Base-by-base conservation (phyloP, 176 grass and related monocot genomes). In the Saccharum officinarum region DNA sequence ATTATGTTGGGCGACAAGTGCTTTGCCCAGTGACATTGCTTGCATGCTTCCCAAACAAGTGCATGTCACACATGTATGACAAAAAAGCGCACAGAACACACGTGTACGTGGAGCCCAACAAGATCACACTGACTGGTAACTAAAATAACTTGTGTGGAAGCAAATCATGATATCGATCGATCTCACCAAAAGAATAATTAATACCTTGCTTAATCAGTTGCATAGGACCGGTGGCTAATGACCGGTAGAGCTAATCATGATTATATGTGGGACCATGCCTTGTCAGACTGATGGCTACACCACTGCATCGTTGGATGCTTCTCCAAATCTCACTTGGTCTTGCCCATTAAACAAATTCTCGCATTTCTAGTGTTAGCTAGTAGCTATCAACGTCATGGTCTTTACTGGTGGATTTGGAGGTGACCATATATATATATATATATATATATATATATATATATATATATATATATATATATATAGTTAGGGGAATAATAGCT, bases 371-470 rank as follows among this genome's bases (percentile, higher is more conserved):
- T 59, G 71, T 4, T 65, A 37, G 18, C 22, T 47, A 18, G 38
- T 39, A 31, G 26, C 42, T 64, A 44, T 65, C 82, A 47, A 65
- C 67, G 37, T 86, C 76, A 30, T 22, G 2, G 30, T 64, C 76
- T 86, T 79, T 72, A 71, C 8, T 8, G 1, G 26, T 79, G 39
- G 64, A 85, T 78, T 69, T 85, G 66, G 10, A 62, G 65, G 36
- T 46, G 39, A 72, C 54, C 45, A 46, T 46, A 42, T 28, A 79
- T 72, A 62, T 11, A 36, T 36, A 34, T 34, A 34, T 31, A 34
- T 34, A 31, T 31, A 31, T 31, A 31, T 31, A 31, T 31, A 31
- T 31, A 31, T 31, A 31, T 31, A 31, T 31, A 31, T 31, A 31
- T 31, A 31, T 31, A 31, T 31, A 31, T 31, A 31, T 31, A 31